Evolutionary conservation across 768 basidiomycete species (phyloP).

Genomic region (Phallus indusiatus): DNA sequence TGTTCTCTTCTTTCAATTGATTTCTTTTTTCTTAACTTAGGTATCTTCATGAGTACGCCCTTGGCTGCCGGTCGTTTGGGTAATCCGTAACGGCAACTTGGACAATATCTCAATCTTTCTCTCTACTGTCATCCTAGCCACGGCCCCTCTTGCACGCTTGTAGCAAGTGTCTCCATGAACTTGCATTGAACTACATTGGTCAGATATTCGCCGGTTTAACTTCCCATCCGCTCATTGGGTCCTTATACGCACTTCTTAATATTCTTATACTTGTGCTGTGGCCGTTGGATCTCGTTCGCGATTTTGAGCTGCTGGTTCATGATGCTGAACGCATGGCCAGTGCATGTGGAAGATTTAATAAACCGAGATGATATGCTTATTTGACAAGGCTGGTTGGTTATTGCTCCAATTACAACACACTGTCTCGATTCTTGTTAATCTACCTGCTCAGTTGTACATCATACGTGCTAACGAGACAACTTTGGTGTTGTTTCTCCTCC

Average conservation of each 20-base stretch:
- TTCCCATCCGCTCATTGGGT: conserved; percentile 1
- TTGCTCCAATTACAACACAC: background rate
- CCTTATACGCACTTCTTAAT: conserved; percentile 2
- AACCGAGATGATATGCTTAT: background rate
- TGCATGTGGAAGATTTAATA: background rate
- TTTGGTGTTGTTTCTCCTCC: background rate
- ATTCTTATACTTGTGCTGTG: conserved; percentile 4
- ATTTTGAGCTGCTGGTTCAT: background rate
- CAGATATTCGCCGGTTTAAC: conserved; percentile 1
- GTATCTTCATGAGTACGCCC: background rate
- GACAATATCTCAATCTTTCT: conserved; percentile 3
- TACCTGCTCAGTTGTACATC: background rate
- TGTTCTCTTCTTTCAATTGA: background rate
- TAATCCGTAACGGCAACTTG: background rate
- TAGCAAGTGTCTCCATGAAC: background rate
- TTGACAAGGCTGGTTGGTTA: background rate
- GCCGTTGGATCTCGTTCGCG: conserved; percentile 2
- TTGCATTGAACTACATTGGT: conserved; percentile 1
- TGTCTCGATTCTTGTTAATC: background rate
- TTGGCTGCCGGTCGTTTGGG: conserved; percentile 1
- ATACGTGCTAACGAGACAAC: conserved; percentile 7
- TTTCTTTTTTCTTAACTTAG: background rate
- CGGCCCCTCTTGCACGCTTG: background rate
- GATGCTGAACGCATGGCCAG: background rate
- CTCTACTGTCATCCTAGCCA: conserved; percentile 1